Conservation (phyloP, 345 rosid species). For the Acer yangbiense region DNA sequence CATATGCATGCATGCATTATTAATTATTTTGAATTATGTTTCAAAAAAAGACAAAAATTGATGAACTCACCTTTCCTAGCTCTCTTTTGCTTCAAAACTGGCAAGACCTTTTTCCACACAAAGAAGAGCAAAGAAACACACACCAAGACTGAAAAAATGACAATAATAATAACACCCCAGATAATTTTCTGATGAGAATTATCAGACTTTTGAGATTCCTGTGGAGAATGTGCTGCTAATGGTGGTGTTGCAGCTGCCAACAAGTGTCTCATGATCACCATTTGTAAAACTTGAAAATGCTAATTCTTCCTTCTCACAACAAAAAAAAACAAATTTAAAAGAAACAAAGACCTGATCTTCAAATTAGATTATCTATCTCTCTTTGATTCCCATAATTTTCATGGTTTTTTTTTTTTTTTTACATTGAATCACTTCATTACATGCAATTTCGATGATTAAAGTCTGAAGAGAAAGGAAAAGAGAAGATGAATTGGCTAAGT, state of each 20-base stretch:
- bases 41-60: too few species aligned
- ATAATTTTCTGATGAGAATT: conserved; percentile 9
- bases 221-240: conserved; percentile 4
- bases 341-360: not conserved
- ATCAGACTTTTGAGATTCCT: conserved; percentile 10
- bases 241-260: conserved; percentile 7
- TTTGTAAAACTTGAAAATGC: not conserved
- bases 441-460: too few species aligned
- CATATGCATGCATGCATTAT: too few species aligned
- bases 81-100: conserved; percentile 18
- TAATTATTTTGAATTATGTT: too few species aligned
- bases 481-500: not conserved
- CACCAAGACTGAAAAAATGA: conserved; percentile 17
- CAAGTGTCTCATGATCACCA: not conserved
- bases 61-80: conserved; percentile 33
- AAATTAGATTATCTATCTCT: not conserved
- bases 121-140: conserved; percentile 28
- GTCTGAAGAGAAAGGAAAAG: not conserved
- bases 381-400: not conserved
- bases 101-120: conserved; percentile 37
- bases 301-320: too few species aligned
- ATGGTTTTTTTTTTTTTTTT: too few species aligned
- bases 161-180: conserved; percentile 34
- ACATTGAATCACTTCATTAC: not conserved
- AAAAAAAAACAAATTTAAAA: not conserved